Evolutionary conservation across 306 rosid species (phyloP), one percentile per base, ranked within the genome.

Genomic region (Notholithocarpus densiflorus): DNA sequence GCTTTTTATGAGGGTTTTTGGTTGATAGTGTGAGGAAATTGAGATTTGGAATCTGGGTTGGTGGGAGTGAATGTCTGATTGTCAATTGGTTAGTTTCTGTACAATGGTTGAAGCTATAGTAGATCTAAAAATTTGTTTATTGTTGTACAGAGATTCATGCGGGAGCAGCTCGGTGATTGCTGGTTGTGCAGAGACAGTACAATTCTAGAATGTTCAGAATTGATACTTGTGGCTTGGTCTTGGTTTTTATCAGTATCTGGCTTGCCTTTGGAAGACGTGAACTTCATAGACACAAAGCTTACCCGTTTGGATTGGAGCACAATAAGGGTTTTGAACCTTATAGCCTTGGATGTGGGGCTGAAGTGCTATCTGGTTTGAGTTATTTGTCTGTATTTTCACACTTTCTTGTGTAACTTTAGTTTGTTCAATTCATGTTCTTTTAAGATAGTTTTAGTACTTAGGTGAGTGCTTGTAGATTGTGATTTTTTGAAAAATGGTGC

Each of bases 401-500:
- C 64, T 78, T 71, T 84, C 56, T 76, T 77, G 74, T 83, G 88
- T 86, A 79, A 88, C 81, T 82, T 54, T 78, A 74, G 80, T 86
- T 87, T 76, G 70, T 83, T 65, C 71, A 81, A 75, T 77, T 89
- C 79, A 71, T 80, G 81, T 77, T 88, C 77, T 70, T 84, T 71
- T 80, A 85, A 85, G 88, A 62, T 88, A 78, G 89, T 82, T 89
- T 68, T 83, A 73, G 59, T 84, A 81, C 80, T 81, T 81, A 52
- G 61, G 83, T 45, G 72, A 85, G 82, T 79, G 86, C 71, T 86
- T 73, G 68, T 82, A 81, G 76, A 77, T 84, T 69, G 51, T 81
- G 55, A 62, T 71, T 75, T 80, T 71, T 81, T 81, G 74, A 82
- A 87, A 76, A 84, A 94, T 94, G 98, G 95, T 87, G 57, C 93